Evolutionary conservation across 2,329 filamentous ascomycete genomes (phyloP), one percentile per base, ranked within the genome.

Genomic region (Calonectria pauciramosa): DNA sequence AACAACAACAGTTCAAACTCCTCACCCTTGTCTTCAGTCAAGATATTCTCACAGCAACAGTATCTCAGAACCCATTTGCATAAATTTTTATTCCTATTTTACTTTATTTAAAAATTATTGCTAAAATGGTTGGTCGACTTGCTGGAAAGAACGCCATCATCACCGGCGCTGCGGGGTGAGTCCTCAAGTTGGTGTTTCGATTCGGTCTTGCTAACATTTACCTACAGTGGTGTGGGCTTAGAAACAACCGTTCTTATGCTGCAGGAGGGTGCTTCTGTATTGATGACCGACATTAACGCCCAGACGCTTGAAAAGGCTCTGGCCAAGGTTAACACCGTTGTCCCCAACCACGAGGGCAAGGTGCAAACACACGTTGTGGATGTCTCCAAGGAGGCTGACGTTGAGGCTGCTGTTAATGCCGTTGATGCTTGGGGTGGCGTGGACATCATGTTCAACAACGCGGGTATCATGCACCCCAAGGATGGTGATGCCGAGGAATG

Each of bases 371-470:
- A 83, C 73, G 89, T 91, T 83, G 86, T 92, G 86, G 96, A 98
- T 83, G 96, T 98, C 70, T 96, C 95, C 84, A 96, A 96, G 82
- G 96, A 98, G 84, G 85, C 90, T 75, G 91, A 97, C 71, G 92
- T 98, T 36, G 87, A 95, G 82, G 91, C 93, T 70, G 92, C 94
- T 83, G 89, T 98, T 68, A 93, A 94, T 79, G 87, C 90, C 11
- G 87, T 96, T 72, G 96, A 98, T 85, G 83, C 91, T 70, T 97
- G 95, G 94, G 96, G 96, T 82, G 96, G 96, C 52, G 86, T 97
- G 4, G 96, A 98, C 84, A 89, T 98, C 83, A 95, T 98, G 82
- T 98, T 98, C 92, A 98, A 98, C 92, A 98, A 98, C 85, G 96
- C 96, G 28, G 96, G 96, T 71, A 98, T 98, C 85, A 98, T 98